phyloP scores from a whole-genome alignment of 805 yeast genomes.

The Kuraishia molischiana region DNA sequence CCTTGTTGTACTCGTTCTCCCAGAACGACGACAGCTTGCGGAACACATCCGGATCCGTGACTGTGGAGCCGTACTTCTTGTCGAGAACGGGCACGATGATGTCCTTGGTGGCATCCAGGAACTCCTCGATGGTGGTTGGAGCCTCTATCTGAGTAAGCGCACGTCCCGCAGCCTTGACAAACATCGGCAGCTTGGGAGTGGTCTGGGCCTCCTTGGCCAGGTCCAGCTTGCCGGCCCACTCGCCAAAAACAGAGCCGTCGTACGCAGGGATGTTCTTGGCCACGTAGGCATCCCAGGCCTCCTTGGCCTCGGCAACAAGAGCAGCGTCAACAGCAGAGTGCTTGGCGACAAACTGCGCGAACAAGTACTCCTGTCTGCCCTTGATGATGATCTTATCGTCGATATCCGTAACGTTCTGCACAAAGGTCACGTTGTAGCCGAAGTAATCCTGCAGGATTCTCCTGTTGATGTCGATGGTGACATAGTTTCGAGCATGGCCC shows the following conservation, averaged over 20 bases:
- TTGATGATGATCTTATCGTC: conserved; percentile 95
- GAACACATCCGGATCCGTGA: conserved; percentile 81
- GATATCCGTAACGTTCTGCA: conserved; percentile 97
- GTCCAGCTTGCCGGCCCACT: conserved; percentile 46
- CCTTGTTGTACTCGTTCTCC: conserved; percentile 79
- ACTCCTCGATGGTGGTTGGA: conserved; percentile 20
- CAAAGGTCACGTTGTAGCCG: conserved; percentile 79
- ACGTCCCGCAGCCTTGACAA: conserved; percentile 47
- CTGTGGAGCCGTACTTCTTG: conserved; percentile 56
- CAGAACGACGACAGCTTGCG: conserved; percentile 76
- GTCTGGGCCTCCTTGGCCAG: conserved; percentile 35
- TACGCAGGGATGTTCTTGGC: conserved; percentile 41
- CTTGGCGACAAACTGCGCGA: conserved; percentile 42
- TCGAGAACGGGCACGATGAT: conserved; percentile 71
- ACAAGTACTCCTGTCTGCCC: conserved; percentile 83
- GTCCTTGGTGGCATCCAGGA: conserved; percentile 53
- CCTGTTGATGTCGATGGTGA: conserved; percentile 87
- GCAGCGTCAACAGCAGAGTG: conserved; percentile 16
- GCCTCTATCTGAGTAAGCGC: conserved; percentile 39
- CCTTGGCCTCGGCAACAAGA: conserved; percentile 22
- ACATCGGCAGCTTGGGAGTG: conserved; percentile 86
- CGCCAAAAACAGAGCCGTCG: conserved; percentile 24
- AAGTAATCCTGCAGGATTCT: conserved; percentile 84
- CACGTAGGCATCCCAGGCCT: conserved; percentile 40
- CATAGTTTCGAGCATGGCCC: conserved; percentile 99